These are phyloP conservation scores for Phytophthora lateralis DNA, from an alignment of 352 stramenopile species.

Conservation along the genomic window DNA sequence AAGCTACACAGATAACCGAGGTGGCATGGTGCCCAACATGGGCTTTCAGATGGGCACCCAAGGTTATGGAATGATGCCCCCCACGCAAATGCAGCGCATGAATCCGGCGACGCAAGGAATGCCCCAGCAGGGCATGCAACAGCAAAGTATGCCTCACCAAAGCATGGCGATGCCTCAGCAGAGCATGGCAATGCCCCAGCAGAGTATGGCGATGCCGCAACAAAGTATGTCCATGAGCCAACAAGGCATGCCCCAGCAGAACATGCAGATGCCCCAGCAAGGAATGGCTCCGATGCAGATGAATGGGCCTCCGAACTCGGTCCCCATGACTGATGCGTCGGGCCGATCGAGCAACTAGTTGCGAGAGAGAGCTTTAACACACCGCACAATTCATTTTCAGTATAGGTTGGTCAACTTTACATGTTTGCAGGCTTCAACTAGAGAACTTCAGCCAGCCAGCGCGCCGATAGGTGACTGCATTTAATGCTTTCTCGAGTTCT, in stretches of 20 bases:
- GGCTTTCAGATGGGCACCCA: constrained; percentile 48
- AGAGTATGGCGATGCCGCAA: constrained; percentile 19
- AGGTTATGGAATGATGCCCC: constrained; percentile 59
- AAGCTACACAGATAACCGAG: constrained; percentile 43
- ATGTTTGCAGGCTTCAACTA: not conserved
- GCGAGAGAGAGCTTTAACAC: not conserved
- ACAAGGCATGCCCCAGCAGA: constrained; percentile 31
- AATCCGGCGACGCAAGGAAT: constrained; percentile 43
- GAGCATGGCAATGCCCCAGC: constrained; percentile 29
- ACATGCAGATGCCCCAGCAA: constrained; percentile 33
- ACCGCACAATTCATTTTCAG: constrained; percentile 14
- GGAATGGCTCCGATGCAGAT: constrained; percentile 40
- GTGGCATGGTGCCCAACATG: constrained; percentile 43
- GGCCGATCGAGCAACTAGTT: constrained; percentile 26
- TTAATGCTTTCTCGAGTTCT: too few relatives aligned
- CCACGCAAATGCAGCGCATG: constrained; percentile 40
- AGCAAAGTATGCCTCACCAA: constrained; percentile 31
- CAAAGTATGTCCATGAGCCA: constrained; percentile 34
- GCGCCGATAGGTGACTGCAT: too few relatives aligned
- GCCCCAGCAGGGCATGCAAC: constrained; percentile 34
- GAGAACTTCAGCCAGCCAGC: not conserved
- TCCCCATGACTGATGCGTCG: constrained; percentile 22
- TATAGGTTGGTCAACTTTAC: not conserved
- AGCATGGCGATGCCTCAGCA: constrained; percentile 31
- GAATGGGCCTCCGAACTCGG: constrained; percentile 29